Conservation (phyloP, 106 monocot species). For the Dendrobium huoshanense region DNA sequence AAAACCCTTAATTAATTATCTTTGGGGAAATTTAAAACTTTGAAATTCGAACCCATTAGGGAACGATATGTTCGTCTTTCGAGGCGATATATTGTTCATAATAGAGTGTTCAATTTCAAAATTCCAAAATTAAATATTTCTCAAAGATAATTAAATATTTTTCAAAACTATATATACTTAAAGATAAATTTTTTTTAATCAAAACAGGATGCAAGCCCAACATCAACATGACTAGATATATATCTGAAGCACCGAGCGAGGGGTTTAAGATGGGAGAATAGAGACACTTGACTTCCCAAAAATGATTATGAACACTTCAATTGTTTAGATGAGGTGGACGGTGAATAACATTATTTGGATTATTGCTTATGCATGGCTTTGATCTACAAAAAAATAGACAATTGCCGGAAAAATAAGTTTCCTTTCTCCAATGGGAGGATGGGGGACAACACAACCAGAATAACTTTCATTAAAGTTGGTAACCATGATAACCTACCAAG, state of each 20-base stretch:
- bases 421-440: neutral
- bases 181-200: too few species aligned
- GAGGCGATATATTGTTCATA: too few species aligned
- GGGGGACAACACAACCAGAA: neutral
- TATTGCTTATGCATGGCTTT: conserved; percentile 1
- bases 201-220: too few species aligned
- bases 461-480: neutral
- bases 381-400: neutral
- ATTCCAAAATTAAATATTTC: too few species aligned
- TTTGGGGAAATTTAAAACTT: too few species aligned
- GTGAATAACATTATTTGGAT: neutral
- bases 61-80: too few species aligned
- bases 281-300: neutral
- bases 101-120: too few species aligned
- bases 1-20: too few species aligned
- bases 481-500: neutral
- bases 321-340: neutral
- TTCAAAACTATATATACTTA: too few species aligned
- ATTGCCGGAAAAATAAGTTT: neutral
- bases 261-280: neutral
- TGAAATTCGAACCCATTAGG: too few species aligned
- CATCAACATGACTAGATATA: neutral
- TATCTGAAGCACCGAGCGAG: neutral
- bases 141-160: too few species aligned
- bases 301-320: conserved; percentile 1